These are phyloP conservation scores for Pisolithus albus DNA, from an alignment of 768 basidiomycete species.

Conservation along the genomic window DNA sequence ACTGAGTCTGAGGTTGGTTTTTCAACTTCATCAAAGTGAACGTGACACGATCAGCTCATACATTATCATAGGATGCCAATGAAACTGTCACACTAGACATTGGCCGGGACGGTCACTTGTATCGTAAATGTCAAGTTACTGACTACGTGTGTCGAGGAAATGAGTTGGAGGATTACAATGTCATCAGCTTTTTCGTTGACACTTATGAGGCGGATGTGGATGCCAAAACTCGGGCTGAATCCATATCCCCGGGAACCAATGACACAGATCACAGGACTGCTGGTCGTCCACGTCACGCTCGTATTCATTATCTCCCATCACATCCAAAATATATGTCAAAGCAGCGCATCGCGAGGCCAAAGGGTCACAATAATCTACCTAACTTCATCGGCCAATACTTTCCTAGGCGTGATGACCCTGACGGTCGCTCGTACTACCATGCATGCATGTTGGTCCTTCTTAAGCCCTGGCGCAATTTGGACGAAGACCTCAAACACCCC, in stretches of 20 bases:
- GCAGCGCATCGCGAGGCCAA: conserved; percentile 14
- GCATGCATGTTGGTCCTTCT: conserved; percentile 32
- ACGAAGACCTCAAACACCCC: conserved; percentile 26
- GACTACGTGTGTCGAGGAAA: conserved; percentile 25
- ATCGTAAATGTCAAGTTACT: conserved; percentile 10
- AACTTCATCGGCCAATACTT: conserved; percentile 32
- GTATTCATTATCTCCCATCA: conserved; percentile 13
- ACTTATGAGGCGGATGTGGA: conserved; percentile 22
- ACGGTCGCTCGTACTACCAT: conserved; percentile 23
- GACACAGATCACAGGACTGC: too few relatives aligned
- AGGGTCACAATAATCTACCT: conserved; percentile 31
- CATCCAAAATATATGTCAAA: conserved; percentile 5
- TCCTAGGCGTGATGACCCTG: conserved; percentile 22
- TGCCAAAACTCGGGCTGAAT: too few relatives aligned
- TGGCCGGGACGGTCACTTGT: conserved; percentile 1
- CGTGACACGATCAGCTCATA: too few relatives aligned
- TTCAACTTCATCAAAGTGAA: too few relatives aligned
- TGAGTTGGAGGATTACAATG: conserved; percentile 8
- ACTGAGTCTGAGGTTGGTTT: too few relatives aligned
- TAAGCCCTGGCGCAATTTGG: conserved; percentile 27
- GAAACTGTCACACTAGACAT: conserved; percentile 6
- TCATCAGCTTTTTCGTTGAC: conserved; percentile 23
- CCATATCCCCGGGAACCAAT: too few relatives aligned
- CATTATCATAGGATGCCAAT: too few relatives aligned
- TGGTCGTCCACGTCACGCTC: too few relatives aligned